phyloP scores from a whole-genome alignment of 148 eudicot genomes.

The Persicaria maculosa region DNA sequence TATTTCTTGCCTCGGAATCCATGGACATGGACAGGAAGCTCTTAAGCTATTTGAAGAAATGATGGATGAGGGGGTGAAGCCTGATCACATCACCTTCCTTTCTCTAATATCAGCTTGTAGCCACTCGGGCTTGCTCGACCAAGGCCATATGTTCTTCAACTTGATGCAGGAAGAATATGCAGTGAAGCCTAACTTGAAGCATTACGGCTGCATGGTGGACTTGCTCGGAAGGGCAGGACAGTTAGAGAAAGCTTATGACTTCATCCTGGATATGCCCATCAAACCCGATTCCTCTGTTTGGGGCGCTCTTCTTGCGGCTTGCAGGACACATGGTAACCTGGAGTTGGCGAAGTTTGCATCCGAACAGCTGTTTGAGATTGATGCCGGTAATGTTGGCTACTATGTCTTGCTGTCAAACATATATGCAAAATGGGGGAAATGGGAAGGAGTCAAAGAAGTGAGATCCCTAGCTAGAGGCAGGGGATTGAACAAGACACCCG shows the following conservation, averaged over 20 bases:
- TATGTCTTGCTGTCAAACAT: constrained; percentile 64
- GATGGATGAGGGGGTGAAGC: constrained; percentile 51
- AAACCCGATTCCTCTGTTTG: constrained; percentile 67
- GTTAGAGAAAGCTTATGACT: constrained; percentile 43
- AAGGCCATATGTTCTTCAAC: constrained; percentile 49
- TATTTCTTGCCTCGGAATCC: constrained; percentile 68
- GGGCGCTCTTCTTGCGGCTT: constrained; percentile 87
- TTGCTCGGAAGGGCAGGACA: constrained; percentile 66
- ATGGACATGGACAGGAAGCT: constrained; percentile 53
- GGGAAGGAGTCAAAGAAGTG: constrained; percentile 61
- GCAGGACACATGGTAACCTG: constrained; percentile 56
- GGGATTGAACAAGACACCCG: constrained; percentile 77
- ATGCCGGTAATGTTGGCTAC: constrained; percentile 51
- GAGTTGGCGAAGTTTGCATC: constrained; percentile 64
- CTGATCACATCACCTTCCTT: constrained; percentile 66
- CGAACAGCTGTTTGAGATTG: constrained; percentile 40
- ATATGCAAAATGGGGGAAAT: constrained; percentile 59
- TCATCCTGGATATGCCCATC: constrained; percentile 44
- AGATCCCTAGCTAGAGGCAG: constrained; percentile 53
- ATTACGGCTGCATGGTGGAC: constrained; percentile 81
- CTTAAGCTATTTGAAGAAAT: constrained; percentile 51
- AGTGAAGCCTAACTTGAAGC: constrained; percentile 52
- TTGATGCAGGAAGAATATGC: constrained; percentile 49
- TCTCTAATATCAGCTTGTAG: constrained; percentile 62
- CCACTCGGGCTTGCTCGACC: constrained; percentile 60